Percentiles rank a stretch among this genome's conserved stretches.
These are phyloP conservation scores for Plasmodium coatneyi DNA, from an alignment of 169 alveolate genomes.

Conservation along the genomic window DNA sequence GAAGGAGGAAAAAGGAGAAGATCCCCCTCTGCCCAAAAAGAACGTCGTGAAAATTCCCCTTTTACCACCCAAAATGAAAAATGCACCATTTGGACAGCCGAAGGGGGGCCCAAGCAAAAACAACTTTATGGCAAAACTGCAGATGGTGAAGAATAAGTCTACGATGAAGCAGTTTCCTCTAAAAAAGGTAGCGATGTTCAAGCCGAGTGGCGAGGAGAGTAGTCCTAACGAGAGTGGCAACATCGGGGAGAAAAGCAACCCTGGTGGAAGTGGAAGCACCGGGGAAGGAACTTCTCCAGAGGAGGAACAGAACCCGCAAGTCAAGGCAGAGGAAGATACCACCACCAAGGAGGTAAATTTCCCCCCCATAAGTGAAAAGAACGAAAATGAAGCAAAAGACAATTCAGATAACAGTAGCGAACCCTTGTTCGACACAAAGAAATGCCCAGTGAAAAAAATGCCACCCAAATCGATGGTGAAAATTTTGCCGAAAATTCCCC, in stretches of 20 bases:
- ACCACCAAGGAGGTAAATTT: neutral
- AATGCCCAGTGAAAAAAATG: neutral
- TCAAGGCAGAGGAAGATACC: neutral
- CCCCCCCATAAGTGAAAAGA: neutral
- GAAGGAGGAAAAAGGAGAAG: neutral
- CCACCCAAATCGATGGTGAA: neutral
- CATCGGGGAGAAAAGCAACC: neutral
- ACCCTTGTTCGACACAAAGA: neutral
- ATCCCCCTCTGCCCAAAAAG: neutral
- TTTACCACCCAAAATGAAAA: neutral
- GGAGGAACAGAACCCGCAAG: neutral
- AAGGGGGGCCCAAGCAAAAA: neutral
- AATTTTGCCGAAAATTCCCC: neutral
- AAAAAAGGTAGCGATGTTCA: neutral
- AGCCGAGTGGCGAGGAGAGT: neutral
- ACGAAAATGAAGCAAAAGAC: neutral
- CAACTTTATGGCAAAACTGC: neutral
- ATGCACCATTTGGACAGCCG: neutral
- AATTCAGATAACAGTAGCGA: neutral
- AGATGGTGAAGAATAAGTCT: neutral
- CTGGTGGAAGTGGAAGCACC: neutral
- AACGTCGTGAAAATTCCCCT: neutral
- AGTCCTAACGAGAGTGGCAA: too few species aligned
- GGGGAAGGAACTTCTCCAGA: neutral
- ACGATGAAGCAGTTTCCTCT: neutral